Evolutionary conservation across 352 stramenopile genomes (phyloP).

Genomic region (Pythium diclinum): DNA sequence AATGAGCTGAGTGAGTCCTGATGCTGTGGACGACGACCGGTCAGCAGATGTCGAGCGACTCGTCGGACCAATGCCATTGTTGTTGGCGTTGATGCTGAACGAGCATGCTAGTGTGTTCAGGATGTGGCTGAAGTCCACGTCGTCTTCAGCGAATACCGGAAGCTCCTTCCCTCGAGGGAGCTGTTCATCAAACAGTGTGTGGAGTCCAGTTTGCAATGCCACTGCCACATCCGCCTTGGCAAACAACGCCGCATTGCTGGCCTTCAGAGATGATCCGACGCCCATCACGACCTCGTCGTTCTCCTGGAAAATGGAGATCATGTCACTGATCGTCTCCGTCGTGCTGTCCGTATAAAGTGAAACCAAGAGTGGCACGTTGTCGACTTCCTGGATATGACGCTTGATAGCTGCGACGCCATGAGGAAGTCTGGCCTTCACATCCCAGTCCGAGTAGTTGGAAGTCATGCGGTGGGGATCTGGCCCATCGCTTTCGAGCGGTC

Average conservation of each 20-base stretch:
- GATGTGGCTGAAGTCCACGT: slow-evolving; percentile 81
- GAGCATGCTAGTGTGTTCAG: slow-evolving; percentile 79
- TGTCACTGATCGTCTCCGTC: slow-evolving; percentile 93
- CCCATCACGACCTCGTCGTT: slow-evolving; percentile 83
- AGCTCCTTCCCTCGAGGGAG: slow-evolving; percentile 55
- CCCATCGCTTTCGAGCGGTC: slow-evolving; percentile 87
- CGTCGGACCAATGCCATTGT: slow-evolving; percentile 31
- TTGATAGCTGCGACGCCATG: slow-evolving; percentile 96
- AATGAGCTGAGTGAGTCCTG: slow-evolving; percentile 65
- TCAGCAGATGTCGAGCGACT: slow-evolving; percentile 9
- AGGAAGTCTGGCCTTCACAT: slow-evolving; percentile 94
- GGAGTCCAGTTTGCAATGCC: slow-evolving; percentile 61
- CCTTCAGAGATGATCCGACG: slow-evolving; percentile 72
- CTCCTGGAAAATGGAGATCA: slow-evolving; percentile 87
- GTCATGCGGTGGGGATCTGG: slow-evolving; percentile 96
- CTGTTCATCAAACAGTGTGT: slow-evolving; percentile 68
- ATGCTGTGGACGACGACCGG: slow-evolving; percentile 32
- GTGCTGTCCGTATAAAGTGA: slow-evolving; percentile 98
- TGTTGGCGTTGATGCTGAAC: slow-evolving; percentile 58
- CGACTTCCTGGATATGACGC: slow-evolving; percentile 94
- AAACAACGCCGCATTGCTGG: slow-evolving; percentile 77
- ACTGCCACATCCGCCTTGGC: slow-evolving; percentile 65
- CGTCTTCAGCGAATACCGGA: slow-evolving; percentile 64
- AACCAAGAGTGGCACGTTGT: slow-evolving; percentile 98
- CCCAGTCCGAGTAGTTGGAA: slow-evolving; percentile 97